Evolutionary conservation across 2,329 filamentous ascomycete genomes (phyloP), one percentile per base, ranked within the genome.

Genomic region (Coniochaeta hoffmannii): DNA sequence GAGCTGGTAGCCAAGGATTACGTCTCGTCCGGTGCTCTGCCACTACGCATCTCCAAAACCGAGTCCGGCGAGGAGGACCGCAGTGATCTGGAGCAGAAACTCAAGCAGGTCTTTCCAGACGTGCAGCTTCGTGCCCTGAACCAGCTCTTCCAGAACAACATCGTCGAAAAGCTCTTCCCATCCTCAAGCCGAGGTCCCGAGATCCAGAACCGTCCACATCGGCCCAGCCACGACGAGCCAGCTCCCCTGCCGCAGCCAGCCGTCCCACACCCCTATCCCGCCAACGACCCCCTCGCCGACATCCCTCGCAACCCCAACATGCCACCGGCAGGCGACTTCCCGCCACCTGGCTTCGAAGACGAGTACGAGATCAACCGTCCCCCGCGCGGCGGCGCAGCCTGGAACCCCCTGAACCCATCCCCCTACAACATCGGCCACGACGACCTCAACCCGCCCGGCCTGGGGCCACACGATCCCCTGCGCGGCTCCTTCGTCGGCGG

Each of bases 301-400:
- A 80, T 81, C 14, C 84, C 79, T 0, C 76, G 81, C 41, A 76
- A 76, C 19, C 88, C 88, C 1, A 66, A 84, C 15, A 12, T 51
- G 17, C 49, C 49, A 2, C 91, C 92, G 0, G 73, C 80, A 0
- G 85, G 78, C 10, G 89, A 92, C 61, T 91, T 96, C 61, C 83
- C 87, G 0, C 92, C 93, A 0, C 94, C 94, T 0, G 90, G 83
- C 19, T 97, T 97, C 61, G 94, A 97, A 61, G 93, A 99, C 67
- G 91, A 97, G 65, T 87, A 90, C 64, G 90, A 97, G 59, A 79
- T 97, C 57, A 85, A 89, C 58, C 78, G 85, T 1, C 88, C 85
- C 0, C 78, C 81, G 2, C 80, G 85, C 10, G 76, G 78, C 60
- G 68, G 34, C 6, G 58, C 66, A 8, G 46, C 36, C 6, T 56